phyloP scores from a whole-genome alignment of 768 basidiomycete genomes.

The Psilocybe subaeruginosa region DNA sequence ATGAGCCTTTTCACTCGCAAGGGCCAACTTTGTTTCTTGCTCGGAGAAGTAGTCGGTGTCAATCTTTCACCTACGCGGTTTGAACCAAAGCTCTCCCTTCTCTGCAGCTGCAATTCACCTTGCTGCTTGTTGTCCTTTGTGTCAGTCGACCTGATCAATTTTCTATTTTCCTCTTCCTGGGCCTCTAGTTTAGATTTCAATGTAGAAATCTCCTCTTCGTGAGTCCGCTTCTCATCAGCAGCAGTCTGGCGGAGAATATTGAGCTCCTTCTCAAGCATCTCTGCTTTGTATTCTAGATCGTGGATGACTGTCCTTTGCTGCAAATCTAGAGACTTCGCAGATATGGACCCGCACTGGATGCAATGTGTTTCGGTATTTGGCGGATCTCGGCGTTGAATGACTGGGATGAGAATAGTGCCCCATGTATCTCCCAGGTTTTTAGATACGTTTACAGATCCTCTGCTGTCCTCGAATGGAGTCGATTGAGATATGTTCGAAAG shows the following conservation, averaged over 20 bases:
- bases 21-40: neutral
- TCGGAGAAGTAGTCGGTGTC: too few species aligned
- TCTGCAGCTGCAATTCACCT: too few species aligned
- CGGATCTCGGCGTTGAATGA: conserved; percentile 28
- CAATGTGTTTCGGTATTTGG: conserved; percentile 17
- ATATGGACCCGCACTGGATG: conserved; percentile 5
- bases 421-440: conserved; percentile 1
- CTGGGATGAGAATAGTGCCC: conserved; percentile 16
- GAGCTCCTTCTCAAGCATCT: neutral
- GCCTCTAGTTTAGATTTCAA: neutral
- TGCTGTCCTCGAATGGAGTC: conserved; percentile 16
- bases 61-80: too few species aligned
- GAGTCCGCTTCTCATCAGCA: neutral
- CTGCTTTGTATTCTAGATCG: conserved; percentile 21
- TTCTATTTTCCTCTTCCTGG: neutral
- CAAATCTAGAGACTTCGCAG: conserved; percentile 2
- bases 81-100: too few species aligned
- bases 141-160: neutral
- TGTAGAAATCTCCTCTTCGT: neutral
- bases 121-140: neutral
- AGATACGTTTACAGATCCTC: neutral
- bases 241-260: neutral
- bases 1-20: neutral
- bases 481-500: conserved; percentile 10
- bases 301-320: neutral